These are phyloP conservation scores for Phytophthora sp. DNA, from an alignment of 352 stramenopile genomes.

Conservation along the genomic window DNA sequence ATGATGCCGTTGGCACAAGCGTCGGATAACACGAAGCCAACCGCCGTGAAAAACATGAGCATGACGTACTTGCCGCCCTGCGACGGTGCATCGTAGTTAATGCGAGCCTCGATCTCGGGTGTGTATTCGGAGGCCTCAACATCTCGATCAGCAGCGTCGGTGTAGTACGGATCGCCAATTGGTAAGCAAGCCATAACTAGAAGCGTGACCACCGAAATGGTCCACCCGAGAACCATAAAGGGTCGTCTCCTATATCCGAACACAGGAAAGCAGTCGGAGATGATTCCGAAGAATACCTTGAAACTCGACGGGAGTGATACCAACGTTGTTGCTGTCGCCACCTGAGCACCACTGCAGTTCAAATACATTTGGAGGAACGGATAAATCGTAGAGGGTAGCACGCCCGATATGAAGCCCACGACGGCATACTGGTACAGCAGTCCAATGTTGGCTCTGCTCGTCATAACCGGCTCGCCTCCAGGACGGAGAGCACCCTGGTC, in stretches of 20 bases:
- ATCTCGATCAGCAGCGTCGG: constrained; percentile 29
- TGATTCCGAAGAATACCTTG: constrained; percentile 65
- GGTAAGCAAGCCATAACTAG: constrained; percentile 49
- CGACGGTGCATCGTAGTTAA: constrained; percentile 47
- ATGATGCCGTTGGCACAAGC: constrained; percentile 55
- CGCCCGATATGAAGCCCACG: constrained; percentile 47
- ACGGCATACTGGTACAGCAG: constrained; percentile 48
- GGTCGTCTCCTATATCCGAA: constrained; percentile 54
- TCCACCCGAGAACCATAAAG: constrained; percentile 66
- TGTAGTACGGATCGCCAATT: constrained; percentile 53
- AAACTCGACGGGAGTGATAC: constrained; percentile 56
- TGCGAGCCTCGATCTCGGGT: constrained; percentile 24
- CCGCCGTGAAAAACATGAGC: constrained; percentile 51
- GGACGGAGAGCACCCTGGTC: constrained; percentile 48
- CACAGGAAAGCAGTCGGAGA: constrained; percentile 64
- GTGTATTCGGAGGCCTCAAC: constrained; percentile 36
- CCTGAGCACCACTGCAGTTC: constrained; percentile 40
- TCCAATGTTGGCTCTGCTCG: constrained; percentile 33
- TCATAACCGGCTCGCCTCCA: constrained; percentile 41
- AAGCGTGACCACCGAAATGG: constrained; percentile 42
- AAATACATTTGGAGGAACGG: constrained; percentile 53
- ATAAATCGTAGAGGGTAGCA: constrained; percentile 41
- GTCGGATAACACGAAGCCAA: constrained; percentile 56
- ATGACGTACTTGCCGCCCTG: constrained; percentile 42
- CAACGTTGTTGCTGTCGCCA: constrained; percentile 41